phyloP scores from a whole-genome alignment of 2,329 filamentous ascomycete genomes.

The Aureobasidium sp. region DNA sequence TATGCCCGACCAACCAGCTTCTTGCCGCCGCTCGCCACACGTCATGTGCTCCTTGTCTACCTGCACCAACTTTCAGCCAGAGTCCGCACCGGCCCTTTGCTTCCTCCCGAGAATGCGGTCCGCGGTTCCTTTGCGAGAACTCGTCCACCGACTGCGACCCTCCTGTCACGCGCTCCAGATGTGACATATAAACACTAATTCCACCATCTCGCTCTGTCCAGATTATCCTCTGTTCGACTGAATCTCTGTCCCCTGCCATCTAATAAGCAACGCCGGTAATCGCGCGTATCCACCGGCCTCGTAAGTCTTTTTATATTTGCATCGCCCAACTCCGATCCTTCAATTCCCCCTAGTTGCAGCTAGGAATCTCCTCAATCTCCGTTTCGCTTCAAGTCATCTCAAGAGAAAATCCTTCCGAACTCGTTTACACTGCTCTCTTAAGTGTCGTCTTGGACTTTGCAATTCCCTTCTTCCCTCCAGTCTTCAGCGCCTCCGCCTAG shows the following conservation, averaged over 20 bases:
- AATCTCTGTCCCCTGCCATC: background rate
- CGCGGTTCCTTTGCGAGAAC: background rate
- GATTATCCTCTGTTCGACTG: background rate
- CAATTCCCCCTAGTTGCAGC: background rate
- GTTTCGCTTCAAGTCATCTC: background rate
- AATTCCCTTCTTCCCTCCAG: background rate
- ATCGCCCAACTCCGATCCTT: conserved; percentile 1
- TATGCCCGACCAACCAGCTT: conserved; percentile 10
- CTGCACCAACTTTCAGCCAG: conserved; percentile 1
- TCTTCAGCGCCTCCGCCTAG: background rate
- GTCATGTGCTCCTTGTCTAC: conserved; percentile 2
- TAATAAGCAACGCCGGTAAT: background rate
- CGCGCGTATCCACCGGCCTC: conserved; percentile 1
- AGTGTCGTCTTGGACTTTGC: no score
- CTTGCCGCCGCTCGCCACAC: background rate
- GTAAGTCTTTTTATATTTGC: background rate
- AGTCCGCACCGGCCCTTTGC: background rate
- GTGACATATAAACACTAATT: background rate
- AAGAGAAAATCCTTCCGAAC: background rate
- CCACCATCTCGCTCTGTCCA: background rate
- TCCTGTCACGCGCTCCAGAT: background rate
- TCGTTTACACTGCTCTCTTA: background rate
- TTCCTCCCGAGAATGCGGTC: background rate
- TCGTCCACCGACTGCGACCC: background rate
- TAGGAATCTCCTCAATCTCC: background rate